Evolutionary conservation across 352 stramenopile species (phyloP).

Genomic region (Phytophthora parvispora): DNA sequence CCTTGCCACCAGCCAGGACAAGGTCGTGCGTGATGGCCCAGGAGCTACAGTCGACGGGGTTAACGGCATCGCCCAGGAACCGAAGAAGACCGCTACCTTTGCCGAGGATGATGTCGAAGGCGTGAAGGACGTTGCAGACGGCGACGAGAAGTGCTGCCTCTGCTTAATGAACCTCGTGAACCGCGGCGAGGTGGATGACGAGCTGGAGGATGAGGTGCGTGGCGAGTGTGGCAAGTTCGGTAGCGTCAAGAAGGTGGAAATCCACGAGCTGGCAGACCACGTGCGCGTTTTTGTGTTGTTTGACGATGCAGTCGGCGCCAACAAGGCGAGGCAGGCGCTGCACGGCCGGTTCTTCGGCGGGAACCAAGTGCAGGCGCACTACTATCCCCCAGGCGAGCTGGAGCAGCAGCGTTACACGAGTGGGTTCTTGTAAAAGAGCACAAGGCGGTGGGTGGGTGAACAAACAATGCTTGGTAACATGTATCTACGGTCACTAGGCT

Average conservation of each 20-base stretch:
- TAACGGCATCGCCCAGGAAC: background rate
- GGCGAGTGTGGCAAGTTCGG: slow-evolving; percentile 77
- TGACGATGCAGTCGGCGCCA: slow-evolving; percentile 48
- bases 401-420: slow-evolving; percentile 57
- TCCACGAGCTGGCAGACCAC: slow-evolving; percentile 74
- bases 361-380: slow-evolving; percentile 76
- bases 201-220: slow-evolving; percentile 75
- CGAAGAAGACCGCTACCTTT: slow-evolving; percentile 45
- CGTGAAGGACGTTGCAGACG: slow-evolving; percentile 52
- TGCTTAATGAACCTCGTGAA: slow-evolving; percentile 82
- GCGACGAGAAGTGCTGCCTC: slow-evolving; percentile 61
- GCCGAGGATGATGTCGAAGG: slow-evolving; percentile 71
- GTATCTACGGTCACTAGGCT: slow-evolving; percentile 20
- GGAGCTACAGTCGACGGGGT: slow-evolving; percentile 11
- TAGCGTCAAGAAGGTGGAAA: slow-evolving; percentile 59
- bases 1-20: slow-evolving; percentile 70
- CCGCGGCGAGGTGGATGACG: slow-evolving; percentile 75
- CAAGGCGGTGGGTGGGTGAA: slow-evolving; percentile 19
- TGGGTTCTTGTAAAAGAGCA: slow-evolving; percentile 54
- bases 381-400: slow-evolving; percentile 65
- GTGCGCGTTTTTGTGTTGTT: slow-evolving; percentile 87
- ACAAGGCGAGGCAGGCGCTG: slow-evolving; percentile 64
- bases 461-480: slow-evolving; percentile 23
- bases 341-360: slow-evolving; percentile 83
- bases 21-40: slow-evolving; percentile 52